These are phyloP conservation scores for Pseudopithomyces chartarum DNA, from an alignment of 2,329 filamentous ascomycete genomes.

Conservation along the genomic window DNA sequence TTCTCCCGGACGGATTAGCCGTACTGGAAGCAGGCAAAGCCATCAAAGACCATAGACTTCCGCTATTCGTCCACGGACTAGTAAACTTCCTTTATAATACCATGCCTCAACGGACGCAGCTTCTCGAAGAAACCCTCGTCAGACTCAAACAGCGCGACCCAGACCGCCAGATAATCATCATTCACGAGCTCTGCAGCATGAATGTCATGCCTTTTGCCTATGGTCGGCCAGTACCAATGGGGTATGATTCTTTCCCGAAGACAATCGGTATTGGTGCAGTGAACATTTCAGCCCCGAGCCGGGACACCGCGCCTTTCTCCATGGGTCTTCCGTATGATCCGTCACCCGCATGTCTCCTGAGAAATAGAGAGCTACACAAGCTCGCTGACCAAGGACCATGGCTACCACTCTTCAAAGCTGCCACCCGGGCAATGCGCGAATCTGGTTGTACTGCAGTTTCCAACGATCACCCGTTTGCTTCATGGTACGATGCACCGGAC, in stretches of 20 bases:
- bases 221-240: not conserved
- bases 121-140: not conserved
- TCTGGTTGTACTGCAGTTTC: not conserved
- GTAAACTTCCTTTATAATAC: conserved; percentile 2
- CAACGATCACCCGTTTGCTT: not conserved
- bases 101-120: not conserved
- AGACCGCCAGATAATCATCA: conserved; percentile 1
- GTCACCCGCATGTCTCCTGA: not conserved
- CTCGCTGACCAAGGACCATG: not conserved
- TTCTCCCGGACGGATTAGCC: not conserved
- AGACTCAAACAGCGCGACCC: not conserved
- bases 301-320: not conserved
- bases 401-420: not conserved
- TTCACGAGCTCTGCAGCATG: not conserved
- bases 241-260: not conserved
- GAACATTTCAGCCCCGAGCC: not conserved
- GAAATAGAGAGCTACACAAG: not conserved
- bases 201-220: not conserved
- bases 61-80: not conserved
- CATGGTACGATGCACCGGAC: not conserved
- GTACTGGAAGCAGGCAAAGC: not conserved
- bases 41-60: not conserved
- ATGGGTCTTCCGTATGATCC: not conserved
- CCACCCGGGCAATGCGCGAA: not conserved
- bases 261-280: not conserved